phyloP scores from a whole-genome alignment of 176 grass and related monocot genomes.

The Triticum urartu region DNA sequence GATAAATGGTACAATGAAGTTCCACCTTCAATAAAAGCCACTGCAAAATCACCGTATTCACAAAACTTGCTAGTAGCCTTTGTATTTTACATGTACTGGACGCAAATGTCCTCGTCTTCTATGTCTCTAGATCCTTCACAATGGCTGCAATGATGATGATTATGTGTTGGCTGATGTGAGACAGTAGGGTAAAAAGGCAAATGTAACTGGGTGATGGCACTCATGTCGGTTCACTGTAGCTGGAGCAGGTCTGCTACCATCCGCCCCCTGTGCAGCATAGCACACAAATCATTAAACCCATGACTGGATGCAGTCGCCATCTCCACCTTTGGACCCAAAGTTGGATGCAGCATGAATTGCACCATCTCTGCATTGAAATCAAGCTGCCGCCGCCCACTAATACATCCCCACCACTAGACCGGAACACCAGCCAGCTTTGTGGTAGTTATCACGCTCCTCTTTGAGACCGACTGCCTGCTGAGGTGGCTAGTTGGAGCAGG shows the following conservation, averaged over 20 bases:
- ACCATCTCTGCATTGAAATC: background rate
- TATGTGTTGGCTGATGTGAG: background rate
- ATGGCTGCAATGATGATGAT: background rate
- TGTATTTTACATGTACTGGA: background rate
- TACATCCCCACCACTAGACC: background rate
- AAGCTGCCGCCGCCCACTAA: background rate
- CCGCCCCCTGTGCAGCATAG: background rate
- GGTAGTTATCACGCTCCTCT: background rate
- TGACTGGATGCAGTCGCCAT: background rate
- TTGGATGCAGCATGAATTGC: background rate
- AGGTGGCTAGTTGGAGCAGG: too few relatives aligned
- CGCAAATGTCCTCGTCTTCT: background rate
- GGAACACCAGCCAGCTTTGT: background rate
- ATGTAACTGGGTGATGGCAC: background rate
- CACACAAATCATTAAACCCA: background rate
- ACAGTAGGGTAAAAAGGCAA: background rate
- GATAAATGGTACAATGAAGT: conserved; percentile 1
- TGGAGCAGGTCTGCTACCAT: background rate
- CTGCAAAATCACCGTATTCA: background rate
- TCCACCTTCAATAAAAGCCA: background rate
- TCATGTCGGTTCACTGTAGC: background rate
- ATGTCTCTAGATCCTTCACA: background rate
- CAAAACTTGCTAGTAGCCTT: background rate
- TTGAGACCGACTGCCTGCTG: too few relatives aligned
- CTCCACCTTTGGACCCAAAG: background rate